Evolutionary conservation across 1,139 yeast species (phyloP).

Genomic region (Geotrichum australiense): DNA sequence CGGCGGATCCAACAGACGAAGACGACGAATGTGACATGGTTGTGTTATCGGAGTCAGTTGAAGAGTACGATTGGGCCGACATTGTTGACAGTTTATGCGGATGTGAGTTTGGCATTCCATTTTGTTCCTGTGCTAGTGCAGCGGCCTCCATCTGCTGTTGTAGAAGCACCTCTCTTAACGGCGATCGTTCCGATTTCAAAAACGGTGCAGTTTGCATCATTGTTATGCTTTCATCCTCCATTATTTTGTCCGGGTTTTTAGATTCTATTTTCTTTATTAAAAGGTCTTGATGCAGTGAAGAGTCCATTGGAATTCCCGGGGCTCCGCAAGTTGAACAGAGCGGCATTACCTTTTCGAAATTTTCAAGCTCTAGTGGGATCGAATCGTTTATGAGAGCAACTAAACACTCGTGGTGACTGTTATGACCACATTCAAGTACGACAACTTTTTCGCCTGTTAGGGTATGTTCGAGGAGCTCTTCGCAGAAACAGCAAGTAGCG

Average conservation of each 20-base stretch:
- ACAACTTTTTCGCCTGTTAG: slow-evolving; percentile 25
- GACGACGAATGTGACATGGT: slow-evolving; percentile 6
- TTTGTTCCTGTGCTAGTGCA: background rate
- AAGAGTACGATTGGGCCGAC: slow-evolving; percentile 9
- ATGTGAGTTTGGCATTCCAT: background rate
- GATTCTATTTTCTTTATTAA: slow-evolving; percentile 19
- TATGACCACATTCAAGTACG: slow-evolving; percentile 24
- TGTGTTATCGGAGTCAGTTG: slow-evolving; percentile 10
- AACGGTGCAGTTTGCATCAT: slow-evolving; percentile 6
- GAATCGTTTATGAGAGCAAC: slow-evolving; percentile 20
- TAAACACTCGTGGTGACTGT: slow-evolving; percentile 27
- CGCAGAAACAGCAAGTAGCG: slow-evolving; percentile 28
- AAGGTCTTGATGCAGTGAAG: slow-evolving; percentile 22
- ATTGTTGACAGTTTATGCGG: slow-evolving; percentile 10
- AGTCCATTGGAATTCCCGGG: slow-evolving; percentile 23
- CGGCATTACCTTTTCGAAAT: slow-evolving; percentile 22
- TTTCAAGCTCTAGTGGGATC: slow-evolving; percentile 16
- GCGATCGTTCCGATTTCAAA: background rate
- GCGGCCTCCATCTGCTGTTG: background rate
- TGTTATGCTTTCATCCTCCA: background rate
- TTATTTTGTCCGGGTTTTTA: background rate
- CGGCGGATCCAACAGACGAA: background rate
- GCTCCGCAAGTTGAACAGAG: slow-evolving; percentile 27
- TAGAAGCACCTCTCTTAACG: background rate
- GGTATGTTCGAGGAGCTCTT: slow-evolving; percentile 24